A percentile compares a stretch with the other conserved stretches of the same genome.
Conservation (phyloP, 1,284 basidiomycete species). For the Cryptococcus sp. region DNA sequence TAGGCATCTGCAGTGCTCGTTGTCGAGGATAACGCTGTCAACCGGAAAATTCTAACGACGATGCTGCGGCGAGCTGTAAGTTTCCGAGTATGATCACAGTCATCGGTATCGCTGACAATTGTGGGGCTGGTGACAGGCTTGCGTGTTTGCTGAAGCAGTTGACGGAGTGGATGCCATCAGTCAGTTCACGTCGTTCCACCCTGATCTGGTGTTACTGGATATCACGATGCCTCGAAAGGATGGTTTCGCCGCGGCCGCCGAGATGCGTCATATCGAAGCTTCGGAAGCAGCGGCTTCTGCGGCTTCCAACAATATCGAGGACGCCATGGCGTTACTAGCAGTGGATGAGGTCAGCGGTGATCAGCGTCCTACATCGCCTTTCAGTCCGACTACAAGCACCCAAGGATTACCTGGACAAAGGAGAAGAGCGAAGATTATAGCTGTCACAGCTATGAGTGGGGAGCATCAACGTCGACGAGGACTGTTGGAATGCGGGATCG, state of each 20-base stretch:
- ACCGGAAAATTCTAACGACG: slow-evolving; percentile 49
- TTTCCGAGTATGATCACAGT: slow-evolving; percentile 21
- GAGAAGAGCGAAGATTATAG: slow-evolving; percentile 42
- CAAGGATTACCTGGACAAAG: neutral
- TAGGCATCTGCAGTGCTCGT: slow-evolving; percentile 16
- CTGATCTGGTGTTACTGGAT: slow-evolving; percentile 44
- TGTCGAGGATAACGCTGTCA: slow-evolving; percentile 52
- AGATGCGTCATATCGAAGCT: slow-evolving; percentile 43
- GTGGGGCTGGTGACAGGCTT: slow-evolving; percentile 3
- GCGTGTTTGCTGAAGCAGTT: slow-evolving; percentile 40
- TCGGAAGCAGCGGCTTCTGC: neutral
- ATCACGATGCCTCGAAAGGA: slow-evolving; percentile 53
- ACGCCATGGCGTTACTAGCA: slow-evolving; percentile 3
- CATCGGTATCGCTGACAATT: slow-evolving; percentile 3
- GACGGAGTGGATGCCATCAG: slow-evolving; percentile 48
- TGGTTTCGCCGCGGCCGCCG: slow-evolving; percentile 44
- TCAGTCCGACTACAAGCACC: neutral
- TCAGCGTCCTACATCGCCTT: slow-evolving; percentile 6
- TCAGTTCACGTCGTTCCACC: slow-evolving; percentile 36
- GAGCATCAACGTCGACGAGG: slow-evolving; percentile 45
- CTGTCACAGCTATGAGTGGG: slow-evolving; percentile 48
- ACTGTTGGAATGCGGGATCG: slow-evolving; percentile 47
- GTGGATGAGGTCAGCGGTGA: neutral
- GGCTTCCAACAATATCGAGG: neutral
- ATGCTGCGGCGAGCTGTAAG: slow-evolving; percentile 35